A percentile compares a stretch with the other conserved stretches of the same genome.
phyloP scores from a whole-genome alignment of 805 yeast genomes.

The Teunomyces pallodes region DNA sequence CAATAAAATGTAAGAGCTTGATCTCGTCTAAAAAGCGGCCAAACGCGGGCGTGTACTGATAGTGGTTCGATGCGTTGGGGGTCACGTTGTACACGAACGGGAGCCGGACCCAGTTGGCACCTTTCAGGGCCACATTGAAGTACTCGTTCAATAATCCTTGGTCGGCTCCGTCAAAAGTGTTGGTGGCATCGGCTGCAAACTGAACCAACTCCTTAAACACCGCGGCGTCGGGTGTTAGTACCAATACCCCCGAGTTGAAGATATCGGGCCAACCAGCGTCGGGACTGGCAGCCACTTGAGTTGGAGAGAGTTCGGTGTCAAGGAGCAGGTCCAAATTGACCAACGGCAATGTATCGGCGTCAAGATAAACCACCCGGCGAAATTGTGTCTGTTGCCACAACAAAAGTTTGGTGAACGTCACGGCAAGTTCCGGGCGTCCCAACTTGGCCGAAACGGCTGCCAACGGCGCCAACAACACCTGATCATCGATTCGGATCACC shows the following conservation, averaged over 20 bases:
- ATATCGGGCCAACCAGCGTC: slow-evolving; percentile 35
- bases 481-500: slow-evolving; percentile 20
- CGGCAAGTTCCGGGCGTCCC: slow-evolving; percentile 25
- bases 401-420: slow-evolving; percentile 25
- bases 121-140: slow-evolving; percentile 23
- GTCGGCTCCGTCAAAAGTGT: slow-evolving; percentile 37
- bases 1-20: slow-evolving; percentile 32
- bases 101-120: slow-evolving; percentile 27
- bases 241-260: slow-evolving; percentile 29
- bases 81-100: slow-evolving; percentile 38
- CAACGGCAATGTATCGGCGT: slow-evolving; percentile 28
- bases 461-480: slow-evolving; percentile 16
- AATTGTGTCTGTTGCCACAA: slow-evolving; percentile 23
- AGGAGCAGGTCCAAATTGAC: slow-evolving; percentile 21
- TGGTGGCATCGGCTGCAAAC: slow-evolving; percentile 8
- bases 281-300: slow-evolving; percentile 22
- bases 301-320: slow-evolving; percentile 10
- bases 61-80: slow-evolving; percentile 25
- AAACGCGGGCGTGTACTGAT: slow-evolving; percentile 35
- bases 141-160: slow-evolving; percentile 36
- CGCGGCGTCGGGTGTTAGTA: slow-evolving; percentile 18
- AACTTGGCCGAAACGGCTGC: slow-evolving; percentile 11
- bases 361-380: slow-evolving; percentile 24
- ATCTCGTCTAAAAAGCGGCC: slow-evolving; percentile 26
- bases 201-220: slow-evolving; percentile 17